These are phyloP conservation scores for Centella asiatica DNA, from an alignment of 129 eudicot genomes.

Conservation along the genomic window DNA sequence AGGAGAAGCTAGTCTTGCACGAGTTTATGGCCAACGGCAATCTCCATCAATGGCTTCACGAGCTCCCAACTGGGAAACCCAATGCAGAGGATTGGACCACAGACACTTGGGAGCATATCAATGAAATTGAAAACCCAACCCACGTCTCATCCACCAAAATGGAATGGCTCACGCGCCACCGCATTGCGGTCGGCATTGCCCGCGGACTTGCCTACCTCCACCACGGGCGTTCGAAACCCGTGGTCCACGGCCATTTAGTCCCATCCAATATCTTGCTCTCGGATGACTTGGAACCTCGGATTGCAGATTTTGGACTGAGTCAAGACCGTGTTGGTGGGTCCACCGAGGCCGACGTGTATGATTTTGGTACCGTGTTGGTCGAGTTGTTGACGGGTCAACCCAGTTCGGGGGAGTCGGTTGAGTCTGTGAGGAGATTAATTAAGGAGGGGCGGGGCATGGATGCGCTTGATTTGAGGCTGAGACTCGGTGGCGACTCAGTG, in stretches of 20 bases:
- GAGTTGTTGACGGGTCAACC: constrained; percentile 63
- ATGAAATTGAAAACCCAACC: constrained; percentile 20
- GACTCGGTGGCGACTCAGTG: constrained; percentile 51
- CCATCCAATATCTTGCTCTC: constrained; percentile 66
- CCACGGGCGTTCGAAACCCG: constrained; percentile 70
- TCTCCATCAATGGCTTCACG: constrained; percentile 86
- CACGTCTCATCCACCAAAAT: constrained; percentile 36
- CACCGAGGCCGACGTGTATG: constrained; percentile 52
- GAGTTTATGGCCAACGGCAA: constrained; percentile 90
- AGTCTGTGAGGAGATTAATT: constrained; percentile 41
- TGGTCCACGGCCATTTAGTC: constrained; percentile 76
- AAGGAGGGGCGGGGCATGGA: constrained; percentile 47
- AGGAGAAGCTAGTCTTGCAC: constrained; percentile 64
- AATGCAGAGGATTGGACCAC: constrained; percentile 89
- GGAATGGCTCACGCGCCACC: constrained; percentile 92
- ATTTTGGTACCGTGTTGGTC: constrained; percentile 54
- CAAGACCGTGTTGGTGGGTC: constrained; percentile 37
- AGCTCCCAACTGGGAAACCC: constrained; percentile 69
- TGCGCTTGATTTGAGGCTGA: constrained; percentile 57
- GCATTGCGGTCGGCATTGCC: constrained; percentile 84
- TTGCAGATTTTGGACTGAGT: constrained; percentile 56
- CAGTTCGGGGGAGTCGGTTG: constrained; percentile 29
- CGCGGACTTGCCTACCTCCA: constrained; percentile 96
- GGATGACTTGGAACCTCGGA: constrained; percentile 67
- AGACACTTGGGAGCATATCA: constrained; percentile 74